phyloP scores from a whole-genome alignment of 176 grass and related monocot species.

The Rhynchospora tenuis region DNA sequence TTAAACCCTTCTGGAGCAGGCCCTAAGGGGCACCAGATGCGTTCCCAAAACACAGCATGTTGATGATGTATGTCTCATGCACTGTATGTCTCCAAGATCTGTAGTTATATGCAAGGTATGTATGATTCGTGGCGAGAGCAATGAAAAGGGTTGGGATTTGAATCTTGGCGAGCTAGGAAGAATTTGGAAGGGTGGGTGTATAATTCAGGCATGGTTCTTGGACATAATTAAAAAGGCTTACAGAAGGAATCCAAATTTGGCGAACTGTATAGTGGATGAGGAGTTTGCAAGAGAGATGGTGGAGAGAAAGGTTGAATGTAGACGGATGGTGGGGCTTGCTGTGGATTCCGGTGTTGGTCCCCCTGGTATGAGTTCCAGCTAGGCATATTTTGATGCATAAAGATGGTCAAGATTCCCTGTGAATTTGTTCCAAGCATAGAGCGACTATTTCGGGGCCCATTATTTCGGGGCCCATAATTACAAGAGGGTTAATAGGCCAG shows the following conservation, averaged over 20 bases:
- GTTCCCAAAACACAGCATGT: no score
- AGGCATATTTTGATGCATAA: constrained; percentile 88
- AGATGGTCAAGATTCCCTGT: constrained; percentile 57
- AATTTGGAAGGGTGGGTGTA: constrained; percentile 96
- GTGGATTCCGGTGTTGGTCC: constrained; percentile 68
- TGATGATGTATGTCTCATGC: no score
- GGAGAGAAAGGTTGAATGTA: constrained; percentile 61
- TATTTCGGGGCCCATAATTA: constrained; percentile 85
- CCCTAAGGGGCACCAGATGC: no score
- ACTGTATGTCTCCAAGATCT: constrained; percentile 61
- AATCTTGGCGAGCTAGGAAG: constrained; percentile 75
- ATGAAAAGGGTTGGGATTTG: constrained; percentile 75
- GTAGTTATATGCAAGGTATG: constrained; percentile 89
- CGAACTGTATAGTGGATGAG: constrained; percentile 76
- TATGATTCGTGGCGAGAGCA: constrained; percentile 64
- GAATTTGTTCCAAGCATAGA: constrained; percentile 80
- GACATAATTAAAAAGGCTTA: constrained; percentile 82
- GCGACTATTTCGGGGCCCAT: no score
- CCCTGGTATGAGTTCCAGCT: constrained; percentile 75
- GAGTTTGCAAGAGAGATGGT: constrained; percentile 93
- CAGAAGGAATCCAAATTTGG: constrained; percentile 53
- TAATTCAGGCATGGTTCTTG: constrained; percentile 76
- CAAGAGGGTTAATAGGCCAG: constrained; percentile 56
- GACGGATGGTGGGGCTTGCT: constrained; percentile 62
- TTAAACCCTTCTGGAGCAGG: no score